Evolutionary conservation across 164 flowering plant species (phyloP), one percentile per base, ranked within the genome.

Genomic region (Warburgia ugandensis): DNA sequence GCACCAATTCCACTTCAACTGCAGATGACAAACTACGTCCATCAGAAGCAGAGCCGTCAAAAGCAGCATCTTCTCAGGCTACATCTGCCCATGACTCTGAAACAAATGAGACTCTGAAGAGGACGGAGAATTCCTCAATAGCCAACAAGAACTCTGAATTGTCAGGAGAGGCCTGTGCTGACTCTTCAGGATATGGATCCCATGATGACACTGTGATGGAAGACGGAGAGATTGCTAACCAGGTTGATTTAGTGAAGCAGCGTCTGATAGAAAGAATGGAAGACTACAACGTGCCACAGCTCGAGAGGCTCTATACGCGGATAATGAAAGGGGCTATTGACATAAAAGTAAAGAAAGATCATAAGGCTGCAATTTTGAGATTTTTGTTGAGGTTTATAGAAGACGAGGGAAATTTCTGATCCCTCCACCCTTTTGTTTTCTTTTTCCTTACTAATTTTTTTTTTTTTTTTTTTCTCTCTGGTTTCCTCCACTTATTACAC

Each of bases 221-320:
- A 6, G 84, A 84, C 60, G 73, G 16, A 30, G 85, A 84, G 20
- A 37, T 68, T 43, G 46, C 63, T n/a, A 29, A 55, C 35, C 71
- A 73, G 59, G 66, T 77, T 17, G 89, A 86, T 42, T 50, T 73
- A 11, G 29, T 83, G 37, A 89, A 81, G 76, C 71, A 59, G 56
- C 70, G 52, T 5, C 63, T 89, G 41, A 49, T 86, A 55, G 83
- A 74, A 52, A 66, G 64, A 6, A 77, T 81, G 0, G 72, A 71
- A 52, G 78, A 61, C 20, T 89, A 79, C 45, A 75, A 70, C 29
- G 75, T 94, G 45, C 97, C 99, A 5, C 87, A 83, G 72, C 84
- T 94, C 29, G 99, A 94, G 65, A 82, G 89, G 68, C 78, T 94
- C 4, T 86, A 94, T 68, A 64, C 87, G 0, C 70, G 80, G 5